phyloP scores from a whole-genome alignment of 2,329 filamentous ascomycete species.

The Epichloe elymi region DNA sequence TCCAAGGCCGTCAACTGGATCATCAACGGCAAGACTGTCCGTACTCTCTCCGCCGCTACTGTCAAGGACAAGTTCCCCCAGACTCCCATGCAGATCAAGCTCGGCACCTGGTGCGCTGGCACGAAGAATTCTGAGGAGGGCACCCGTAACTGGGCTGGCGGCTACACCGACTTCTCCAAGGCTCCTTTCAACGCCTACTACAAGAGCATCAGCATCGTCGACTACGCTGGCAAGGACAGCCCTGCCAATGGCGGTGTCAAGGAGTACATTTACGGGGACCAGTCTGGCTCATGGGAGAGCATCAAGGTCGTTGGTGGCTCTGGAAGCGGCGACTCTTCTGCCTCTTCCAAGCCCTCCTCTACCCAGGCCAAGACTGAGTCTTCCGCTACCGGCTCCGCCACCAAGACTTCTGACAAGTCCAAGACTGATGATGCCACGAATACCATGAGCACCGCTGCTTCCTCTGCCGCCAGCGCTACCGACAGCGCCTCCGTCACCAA shows the following conservation, averaged over 20 bases:
- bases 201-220: constrained; percentile 30
- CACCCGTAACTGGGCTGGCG: constrained; percentile 60
- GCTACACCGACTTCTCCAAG: constrained; percentile 32
- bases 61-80: constrained; percentile 51
- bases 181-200: constrained; percentile 31
- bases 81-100: constrained; percentile 58
- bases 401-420: background rate
- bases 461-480: constrained; percentile 7
- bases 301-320: constrained; percentile 57
- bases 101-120: constrained; percentile 55
- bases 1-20: constrained; percentile 49
- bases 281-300: constrained; percentile 27
- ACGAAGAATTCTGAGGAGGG: constrained; percentile 47
- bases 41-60: constrained; percentile 46
- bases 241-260: constrained; percentile 22
- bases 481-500: background rate
- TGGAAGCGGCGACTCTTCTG: constrained; percentile 52
- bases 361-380: constrained; percentile 28
- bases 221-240: constrained; percentile 27
- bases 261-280: constrained; percentile 29
- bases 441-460: constrained; percentile 10
- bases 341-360: constrained; percentile 42
- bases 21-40: constrained; percentile 47
- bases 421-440: constrained; percentile 9
- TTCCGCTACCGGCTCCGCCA: constrained; percentile 6